Percentiles rank a stretch among this genome's conserved stretches.
Conservation (phyloP, 2,329 filamentous ascomycete genomes). For the Samsoniella hepiali region DNA sequence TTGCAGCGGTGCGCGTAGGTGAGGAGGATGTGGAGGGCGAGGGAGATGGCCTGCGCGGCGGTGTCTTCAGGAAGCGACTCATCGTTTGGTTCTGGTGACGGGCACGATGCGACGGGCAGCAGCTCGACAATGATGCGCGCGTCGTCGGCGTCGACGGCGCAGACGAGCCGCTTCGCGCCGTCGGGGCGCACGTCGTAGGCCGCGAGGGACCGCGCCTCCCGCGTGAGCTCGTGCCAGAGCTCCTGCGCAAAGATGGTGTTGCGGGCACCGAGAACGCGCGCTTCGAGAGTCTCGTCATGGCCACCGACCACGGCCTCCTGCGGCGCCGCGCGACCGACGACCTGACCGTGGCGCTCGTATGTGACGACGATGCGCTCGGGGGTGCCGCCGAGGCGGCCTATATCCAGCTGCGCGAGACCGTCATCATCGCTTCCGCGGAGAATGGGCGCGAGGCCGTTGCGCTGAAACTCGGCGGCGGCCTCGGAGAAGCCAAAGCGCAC, state of each 20-base stretch:
- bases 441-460: conserved; percentile 78
- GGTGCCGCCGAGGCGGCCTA: conserved; percentile 48
- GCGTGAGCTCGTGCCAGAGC: conserved; percentile 82
- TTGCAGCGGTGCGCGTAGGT: conserved; percentile 76
- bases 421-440: conserved; percentile 60
- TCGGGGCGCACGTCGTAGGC: conserved; percentile 67
- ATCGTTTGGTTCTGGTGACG: conserved; percentile 30
- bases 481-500: conserved; percentile 90
- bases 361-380: conserved; percentile 65
- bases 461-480: conserved; percentile 56
- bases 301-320: conserved; percentile 45
- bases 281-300: conserved; percentile 58
- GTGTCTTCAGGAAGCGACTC: conserved; percentile 38
- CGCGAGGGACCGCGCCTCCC: conserved; percentile 72
- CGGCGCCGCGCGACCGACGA: conserved; percentile 58
- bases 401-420: conserved; percentile 72
- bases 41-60: conserved; percentile 62
- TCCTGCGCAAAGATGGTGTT: conserved; percentile 82
- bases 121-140: conserved; percentile 65
- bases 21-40: conserved; percentile 72
- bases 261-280: conserved; percentile 68
- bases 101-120: conserved; percentile 56
- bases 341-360: conserved; percentile 53
- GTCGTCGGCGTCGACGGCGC: conserved; percentile 48
- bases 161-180: conserved; percentile 55